Evolutionary conservation across 768 basidiomycete genomes (phyloP), one percentile per base, ranked within the genome.

Genomic region (Macrolepiota fuliginosa): DNA sequence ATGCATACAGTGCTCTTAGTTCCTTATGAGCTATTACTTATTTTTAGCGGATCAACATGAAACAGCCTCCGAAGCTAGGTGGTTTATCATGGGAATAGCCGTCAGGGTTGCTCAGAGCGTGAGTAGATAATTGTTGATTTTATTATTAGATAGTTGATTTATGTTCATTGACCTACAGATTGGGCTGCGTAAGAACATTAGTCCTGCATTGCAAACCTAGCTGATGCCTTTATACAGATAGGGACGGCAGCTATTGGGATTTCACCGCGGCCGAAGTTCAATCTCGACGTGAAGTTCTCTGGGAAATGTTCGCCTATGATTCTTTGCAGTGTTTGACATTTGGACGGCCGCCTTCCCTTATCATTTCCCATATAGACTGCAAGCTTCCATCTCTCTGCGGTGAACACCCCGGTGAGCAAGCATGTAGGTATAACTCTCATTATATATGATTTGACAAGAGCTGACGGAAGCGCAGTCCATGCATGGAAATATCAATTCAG

Each of bases 71-170:
- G 85, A 85, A 15, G 78, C 83, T 25, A 79, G 87, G 37, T 89
- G 86, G 86, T 81, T 81, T 4, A 81, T 85, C 53, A 87, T 88
- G 78, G 88, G 88, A 10, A 78, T 88, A 47, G 84, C 87, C 47
- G 82, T 89, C 62, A 89, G 87, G 73, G 76, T 88, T 63, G 84
- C 83, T n/a, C 88, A 89, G 69, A 87, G 85, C 66, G 88, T 89
- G 69, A 76, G 87, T 76, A 58, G 56, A n/a, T 0, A 29, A 47
- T 59, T 60, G 56, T 56, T 37, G 17, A 35, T 32, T 49, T 24
- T 15, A 39, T n/a, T n/a, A n/a, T 51, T 54, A 56, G 52, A 39
- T 17, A 61, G 55, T 62, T n/a, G n/a, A n/a, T 63, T 64, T 55
- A 61, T 46, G 55, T 22, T 39, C 1, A 5, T 52, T 39, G 11